These are phyloP conservation scores for Macrophomina tecta DNA, from an alignment of 2,329 filamentous ascomycete genomes.

Conservation along the genomic window DNA sequence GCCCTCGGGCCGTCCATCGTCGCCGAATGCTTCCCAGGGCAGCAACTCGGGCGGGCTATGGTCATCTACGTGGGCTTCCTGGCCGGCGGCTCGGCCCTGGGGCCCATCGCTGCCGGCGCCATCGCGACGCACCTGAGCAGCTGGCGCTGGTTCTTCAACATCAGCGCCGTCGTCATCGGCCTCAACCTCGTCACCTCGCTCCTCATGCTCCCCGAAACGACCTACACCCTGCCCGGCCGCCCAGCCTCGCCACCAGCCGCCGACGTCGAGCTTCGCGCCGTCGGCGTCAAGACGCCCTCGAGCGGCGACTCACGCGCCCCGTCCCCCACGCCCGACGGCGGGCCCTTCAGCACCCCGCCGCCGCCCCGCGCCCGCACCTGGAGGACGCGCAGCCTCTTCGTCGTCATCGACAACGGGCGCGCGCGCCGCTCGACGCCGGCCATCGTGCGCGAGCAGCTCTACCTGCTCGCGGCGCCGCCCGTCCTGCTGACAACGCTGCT, in stretches of 20 bases:
- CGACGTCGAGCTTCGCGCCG: neutral
- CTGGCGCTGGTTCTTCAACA: constrained; percentile 10
- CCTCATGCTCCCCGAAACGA: constrained; percentile 3
- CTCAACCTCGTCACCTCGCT: neutral
- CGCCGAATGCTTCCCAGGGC: neutral
- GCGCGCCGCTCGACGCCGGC: neutral
- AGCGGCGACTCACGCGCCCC: neutral
- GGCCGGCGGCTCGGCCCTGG: neutral
- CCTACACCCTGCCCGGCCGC: neutral
- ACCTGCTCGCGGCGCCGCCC: neutral
- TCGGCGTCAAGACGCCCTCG: neutral
- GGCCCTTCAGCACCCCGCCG: neutral
- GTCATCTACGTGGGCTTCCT: constrained; percentile 13
- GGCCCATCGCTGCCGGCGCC: neutral
- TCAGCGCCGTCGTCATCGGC: neutral
- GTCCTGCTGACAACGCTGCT: neutral
- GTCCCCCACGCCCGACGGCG: neutral
- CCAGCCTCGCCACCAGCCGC: neutral
- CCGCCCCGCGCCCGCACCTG: neutral
- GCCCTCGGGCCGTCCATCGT: neutral
- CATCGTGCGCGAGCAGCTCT: neutral
- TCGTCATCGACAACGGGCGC: neutral
- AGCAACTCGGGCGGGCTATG: neutral
- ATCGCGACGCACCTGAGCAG: neutral
- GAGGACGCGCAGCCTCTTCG: neutral